These are phyloP conservation scores for Trichocladium antarcticum DNA, from an alignment of 495 filamentous ascomycete genomes.

Conservation along the genomic window DNA sequence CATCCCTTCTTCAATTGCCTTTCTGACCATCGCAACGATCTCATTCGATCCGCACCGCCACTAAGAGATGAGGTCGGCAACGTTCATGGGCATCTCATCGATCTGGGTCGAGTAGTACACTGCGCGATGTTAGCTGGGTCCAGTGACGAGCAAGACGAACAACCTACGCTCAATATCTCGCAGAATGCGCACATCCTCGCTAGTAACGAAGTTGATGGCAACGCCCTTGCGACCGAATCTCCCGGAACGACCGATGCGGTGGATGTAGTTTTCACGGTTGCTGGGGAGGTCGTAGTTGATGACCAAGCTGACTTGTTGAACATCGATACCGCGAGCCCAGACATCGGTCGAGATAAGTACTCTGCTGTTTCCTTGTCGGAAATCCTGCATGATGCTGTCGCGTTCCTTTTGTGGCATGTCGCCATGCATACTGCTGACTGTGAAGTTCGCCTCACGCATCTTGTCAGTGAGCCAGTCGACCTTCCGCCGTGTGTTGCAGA, in stretches of 20 bases:
- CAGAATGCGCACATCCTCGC: slow-evolving; percentile 98
- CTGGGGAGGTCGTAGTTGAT: slow-evolving; percentile 99
- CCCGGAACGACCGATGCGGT: slow-evolving; percentile 96
- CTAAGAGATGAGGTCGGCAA: slow-evolving; percentile 53
- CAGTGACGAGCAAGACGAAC: neutral
- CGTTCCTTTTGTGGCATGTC: slow-evolving; percentile 97
- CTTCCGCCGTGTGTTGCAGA: slow-evolving; percentile 99
- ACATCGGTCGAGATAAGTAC: slow-evolving; percentile 97
- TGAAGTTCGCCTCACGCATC: slow-evolving; percentile 95
- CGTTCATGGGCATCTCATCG: slow-evolving; percentile 82
- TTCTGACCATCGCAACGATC: neutral
- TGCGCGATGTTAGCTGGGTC: slow-evolving; percentile 17
- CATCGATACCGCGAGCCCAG: slow-evolving; percentile 96
- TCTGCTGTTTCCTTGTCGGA: slow-evolving; percentile 92
- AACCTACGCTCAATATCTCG: slow-evolving; percentile 75
- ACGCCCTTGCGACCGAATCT: slow-evolving; percentile 99
- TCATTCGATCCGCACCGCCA: neutral
- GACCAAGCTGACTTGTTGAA: slow-evolving; percentile 97
- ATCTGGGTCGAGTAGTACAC: slow-evolving; percentile 70
- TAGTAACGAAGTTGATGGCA: slow-evolving; percentile 99
- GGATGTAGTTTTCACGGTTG: slow-evolving; percentile 99
- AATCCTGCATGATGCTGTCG: slow-evolving; percentile 99
- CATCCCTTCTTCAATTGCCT: neutral
- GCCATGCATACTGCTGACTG: slow-evolving; percentile 97
- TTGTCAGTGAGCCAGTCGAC: slow-evolving; percentile 99